Evolutionary conservation across 495 filamentous ascomycete genomes (phyloP), one percentile per base, ranked within the genome.

Genomic region (Amphirosellinia nigrospora): DNA sequence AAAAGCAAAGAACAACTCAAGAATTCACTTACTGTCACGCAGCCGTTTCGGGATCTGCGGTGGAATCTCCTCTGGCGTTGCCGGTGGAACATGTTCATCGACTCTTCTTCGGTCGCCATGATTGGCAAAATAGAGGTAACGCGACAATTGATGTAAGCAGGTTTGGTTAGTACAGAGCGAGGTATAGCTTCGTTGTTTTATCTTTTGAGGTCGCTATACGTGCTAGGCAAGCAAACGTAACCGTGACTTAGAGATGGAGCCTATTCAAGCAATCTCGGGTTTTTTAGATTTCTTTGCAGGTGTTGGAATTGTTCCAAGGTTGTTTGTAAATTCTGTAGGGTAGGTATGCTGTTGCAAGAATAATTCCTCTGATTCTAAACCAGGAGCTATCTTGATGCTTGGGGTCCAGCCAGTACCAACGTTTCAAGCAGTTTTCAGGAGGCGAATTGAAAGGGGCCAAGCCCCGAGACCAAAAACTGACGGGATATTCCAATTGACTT

Each of bases 11-110:
- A 43, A 32, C 56, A 23, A 62, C 32, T 34, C 15, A 26, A 36
- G 66, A 46, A 21, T 32, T 43, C 38, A 50, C 68, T 69, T 61
- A 69, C 68, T 58, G 72, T 76, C 56, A 69, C 68, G 66, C 74
- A 78, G 39, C 76, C 74, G 36, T 74, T 78, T 45, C 74, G 72
- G 48, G 75, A 78, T 63, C 76, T 74, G 36, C 76, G 76, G 56
- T 78, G 76, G 52, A 76, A 76, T 68, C 73, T 74, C 39, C 76
- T 73, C 66, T 77, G 77, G 32, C 73, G 75, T 62, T 79, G 73
- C 39, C 74, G 67, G 50, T 75, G 73, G 21, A 68, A 61, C 58
- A 55, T 13, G 34, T 39, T n/a, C 26, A 66, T 70, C 59, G 75
- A 68, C 38, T 69, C 64, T 64, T 52, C 61, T 67, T 58, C 61